Percentiles rank a stretch among this genome's conserved stretches.
Evolutionary conservation across 116 monocot genomes (phyloP).

Genomic region (Zostera marina): DNA sequence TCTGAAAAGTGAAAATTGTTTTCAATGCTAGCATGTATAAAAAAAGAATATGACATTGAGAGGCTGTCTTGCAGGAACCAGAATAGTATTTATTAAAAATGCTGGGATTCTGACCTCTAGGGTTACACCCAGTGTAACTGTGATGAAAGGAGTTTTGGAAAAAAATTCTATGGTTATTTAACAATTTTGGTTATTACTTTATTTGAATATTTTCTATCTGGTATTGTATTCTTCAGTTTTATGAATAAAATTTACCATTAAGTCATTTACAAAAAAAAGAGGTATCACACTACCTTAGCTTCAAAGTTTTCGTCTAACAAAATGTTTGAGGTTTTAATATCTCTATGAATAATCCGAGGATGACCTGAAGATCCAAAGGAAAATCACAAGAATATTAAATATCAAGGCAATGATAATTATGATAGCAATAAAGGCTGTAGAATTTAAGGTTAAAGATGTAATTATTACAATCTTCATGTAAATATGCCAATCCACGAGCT

Average conservation of each 20-base stretch:
- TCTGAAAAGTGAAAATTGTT: too few relatives aligned
- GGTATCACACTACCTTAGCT: conserved; percentile 12
- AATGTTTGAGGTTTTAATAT: conserved; percentile 24
- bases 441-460: neutral
- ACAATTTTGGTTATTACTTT: too few relatives aligned
- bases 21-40: too few relatives aligned
- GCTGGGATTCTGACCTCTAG: too few relatives aligned
- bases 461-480: conserved; percentile 21
- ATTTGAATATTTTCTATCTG: too few relatives aligned
- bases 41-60: too few relatives aligned
- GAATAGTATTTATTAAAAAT: too few relatives aligned
- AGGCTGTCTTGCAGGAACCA: too few relatives aligned
- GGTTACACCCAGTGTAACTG: too few relatives aligned
- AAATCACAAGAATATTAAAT: neutral
- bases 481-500: conserved; percentile 20
- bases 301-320: conserved; percentile 16
- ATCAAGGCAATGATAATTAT: neutral
- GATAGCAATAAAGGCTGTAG: neutral
- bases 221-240: neutral
- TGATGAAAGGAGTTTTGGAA: too few relatives aligned
- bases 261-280: neutral
- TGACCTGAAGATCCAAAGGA: conserved; percentile 14
- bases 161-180: too few relatives aligned
- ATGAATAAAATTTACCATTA: neutral
- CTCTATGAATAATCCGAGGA: conserved; percentile 28